Percentiles rank a stretch among this genome's conserved stretches.
Conservation (phyloP, 2,329 filamentous ascomycete species). For the Exophiala oligosperma region DNA sequence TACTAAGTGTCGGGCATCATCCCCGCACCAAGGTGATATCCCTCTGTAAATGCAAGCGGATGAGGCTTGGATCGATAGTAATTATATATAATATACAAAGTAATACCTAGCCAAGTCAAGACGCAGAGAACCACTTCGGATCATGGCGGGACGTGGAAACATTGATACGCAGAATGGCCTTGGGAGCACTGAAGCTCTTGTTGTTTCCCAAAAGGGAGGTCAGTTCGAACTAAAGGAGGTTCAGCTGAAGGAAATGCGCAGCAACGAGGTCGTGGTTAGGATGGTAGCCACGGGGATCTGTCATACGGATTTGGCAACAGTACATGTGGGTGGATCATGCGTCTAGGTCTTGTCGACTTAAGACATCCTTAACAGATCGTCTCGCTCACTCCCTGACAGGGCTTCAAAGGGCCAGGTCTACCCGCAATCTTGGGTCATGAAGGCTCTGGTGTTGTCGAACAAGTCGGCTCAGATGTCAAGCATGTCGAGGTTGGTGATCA, state of each 20-base stretch:
- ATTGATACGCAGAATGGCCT: not conserved
- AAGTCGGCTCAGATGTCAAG: conserved; percentile 42
- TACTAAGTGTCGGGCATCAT: no score
- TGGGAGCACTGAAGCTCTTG: not conserved
- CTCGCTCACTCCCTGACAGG: not conserved
- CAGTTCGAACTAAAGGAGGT: not conserved
- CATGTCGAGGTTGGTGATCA: conserved; percentile 43
- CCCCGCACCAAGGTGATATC: no score
- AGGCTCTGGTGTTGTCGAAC: conserved; percentile 49
- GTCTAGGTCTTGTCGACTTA: no score
- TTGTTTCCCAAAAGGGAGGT: not conserved
- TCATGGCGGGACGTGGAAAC: not conserved
- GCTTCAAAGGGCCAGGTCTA: not conserved
- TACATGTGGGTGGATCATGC: not conserved
- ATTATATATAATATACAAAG: no score
- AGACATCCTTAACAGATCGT: no score
- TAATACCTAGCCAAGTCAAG: no score
- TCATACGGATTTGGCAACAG: not conserved
- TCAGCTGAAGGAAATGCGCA: not conserved
- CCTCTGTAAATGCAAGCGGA: no score
- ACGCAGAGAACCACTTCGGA: not conserved
- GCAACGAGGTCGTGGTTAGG: not conserved
- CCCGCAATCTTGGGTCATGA: conserved; percentile 55
- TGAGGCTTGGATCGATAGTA: no score
- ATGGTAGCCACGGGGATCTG: not conserved